Conservation (phyloP, 352 stramenopile genomes). For the Globisporangium nodosum region DNA sequence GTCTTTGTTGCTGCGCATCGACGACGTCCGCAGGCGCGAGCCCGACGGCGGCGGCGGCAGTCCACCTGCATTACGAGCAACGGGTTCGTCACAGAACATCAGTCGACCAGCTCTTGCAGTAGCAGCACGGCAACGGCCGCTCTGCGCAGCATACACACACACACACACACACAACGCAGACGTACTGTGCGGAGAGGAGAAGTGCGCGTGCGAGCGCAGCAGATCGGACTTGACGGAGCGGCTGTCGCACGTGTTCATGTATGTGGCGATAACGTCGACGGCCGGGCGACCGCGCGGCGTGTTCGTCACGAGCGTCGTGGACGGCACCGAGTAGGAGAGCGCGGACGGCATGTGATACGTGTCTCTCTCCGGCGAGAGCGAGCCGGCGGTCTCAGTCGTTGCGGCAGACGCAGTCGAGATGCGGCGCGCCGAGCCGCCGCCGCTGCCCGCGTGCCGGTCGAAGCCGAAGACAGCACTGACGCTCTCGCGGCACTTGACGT, state of each 20-base stretch:
- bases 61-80: constrained; percentile 16
- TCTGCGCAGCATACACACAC: neutral
- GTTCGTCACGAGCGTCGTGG: constrained; percentile 45
- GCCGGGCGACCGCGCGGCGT: constrained; percentile 61
- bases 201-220: constrained; percentile 67
- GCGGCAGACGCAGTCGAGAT: constrained; percentile 40
- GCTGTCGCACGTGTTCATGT: constrained; percentile 86
- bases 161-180: neutral
- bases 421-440: constrained; percentile 21
- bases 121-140: neutral
- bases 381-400: constrained; percentile 16
- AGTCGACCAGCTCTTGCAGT: neutral
- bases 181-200: constrained; percentile 63
- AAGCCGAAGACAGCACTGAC: constrained; percentile 52
- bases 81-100: neutral
- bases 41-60: constrained; percentile 45
- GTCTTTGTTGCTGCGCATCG: constrained; percentile 41
- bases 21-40: constrained; percentile 32
- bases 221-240: constrained; percentile 74
- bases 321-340: constrained; percentile 72
- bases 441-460: constrained; percentile 23
- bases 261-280: constrained; percentile 85
- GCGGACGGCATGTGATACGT: constrained; percentile 37
- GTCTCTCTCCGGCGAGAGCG: constrained; percentile 21
- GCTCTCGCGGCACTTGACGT: constrained; percentile 57